Evolutionary conservation across 768 basidiomycete species (phyloP), one percentile per base, ranked within the genome.

Genomic region (Amanita phalloides): DNA sequence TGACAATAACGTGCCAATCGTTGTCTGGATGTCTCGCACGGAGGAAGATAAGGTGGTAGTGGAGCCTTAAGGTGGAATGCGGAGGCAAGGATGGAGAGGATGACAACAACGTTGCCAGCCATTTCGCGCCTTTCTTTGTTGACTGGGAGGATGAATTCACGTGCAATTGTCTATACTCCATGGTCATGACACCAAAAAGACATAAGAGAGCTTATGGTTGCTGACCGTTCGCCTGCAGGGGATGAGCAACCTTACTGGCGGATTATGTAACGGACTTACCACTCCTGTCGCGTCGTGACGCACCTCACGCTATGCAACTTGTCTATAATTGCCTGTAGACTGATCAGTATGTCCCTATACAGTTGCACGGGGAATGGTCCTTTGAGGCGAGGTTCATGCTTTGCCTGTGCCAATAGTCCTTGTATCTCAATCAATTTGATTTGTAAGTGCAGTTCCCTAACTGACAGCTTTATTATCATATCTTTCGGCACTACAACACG

Each of bases 201-300:
- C n/a, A 30, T n/a, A 32, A 30, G 5, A 21, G 17, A 21, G 2
- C 20, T 26, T 4, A 13, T 13, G 10, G 37, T 17, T 32, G 65
- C 79, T 64, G 62, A 79, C 90, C 56, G 85, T 88, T 63, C 84
- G 84, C 87, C 86, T 87, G 59, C 45, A 45, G 11, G 20, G 48
- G 37, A 36, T 20, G 9, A 51, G 30, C 6, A 51, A 30, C 28
- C 37, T 51, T 26, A 45, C 48, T 56, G 14, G 57, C 43, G 37
- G n/a, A 21, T 20, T 45, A 9, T 57, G 56, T 35, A 17, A 53
- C 50, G 32, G 26, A 64, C 78, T 50, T 48, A 87, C 93, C 94
- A 97, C 71, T 95, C 92, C 64, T 95, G 90, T 37, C 90, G 77
- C 0, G 91, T 92, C 4, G 90, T 96, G n/a, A 97, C 94, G 63